Conservation (phyloP, 2,329 filamentous ascomycete species). For the Ploettnerulaceae sp. region DNA sequence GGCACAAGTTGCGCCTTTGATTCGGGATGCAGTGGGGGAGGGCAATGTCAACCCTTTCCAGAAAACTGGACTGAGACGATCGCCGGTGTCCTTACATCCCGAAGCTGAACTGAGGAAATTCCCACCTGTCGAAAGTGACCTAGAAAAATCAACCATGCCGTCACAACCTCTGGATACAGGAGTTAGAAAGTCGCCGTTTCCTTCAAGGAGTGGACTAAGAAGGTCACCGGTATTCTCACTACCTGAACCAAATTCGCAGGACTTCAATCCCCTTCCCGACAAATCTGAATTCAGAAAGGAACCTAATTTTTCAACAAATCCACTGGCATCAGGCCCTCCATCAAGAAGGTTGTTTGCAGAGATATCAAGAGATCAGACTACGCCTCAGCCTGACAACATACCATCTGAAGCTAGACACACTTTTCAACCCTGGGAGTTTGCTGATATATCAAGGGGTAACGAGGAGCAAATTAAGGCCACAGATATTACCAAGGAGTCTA, state of each 20-base stretch:
- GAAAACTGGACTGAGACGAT: conserved; percentile 20
- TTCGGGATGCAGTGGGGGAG: neutral
- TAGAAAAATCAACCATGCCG: conserved; percentile 5
- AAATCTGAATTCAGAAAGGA: too few relatives aligned
- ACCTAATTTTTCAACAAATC: too few relatives aligned
- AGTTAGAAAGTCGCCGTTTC: neutral
- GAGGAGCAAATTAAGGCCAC: neutral
- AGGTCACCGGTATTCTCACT: conserved; percentile 6
- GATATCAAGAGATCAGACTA: neutral
- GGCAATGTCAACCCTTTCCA: conserved; percentile 18
- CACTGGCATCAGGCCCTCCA: neutral
- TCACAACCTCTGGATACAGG: neutral
- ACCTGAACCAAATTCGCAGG: neutral
- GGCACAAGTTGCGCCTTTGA: neutral
- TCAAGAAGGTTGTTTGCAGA: neutral
- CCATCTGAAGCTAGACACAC: conserved; percentile 4
- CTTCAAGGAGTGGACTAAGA: neutral
- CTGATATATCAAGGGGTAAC: neutral
- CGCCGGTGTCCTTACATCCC: conserved; percentile 8
- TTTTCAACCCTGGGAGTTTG: neutral
- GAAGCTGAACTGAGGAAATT: neutral
- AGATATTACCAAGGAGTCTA: neutral
- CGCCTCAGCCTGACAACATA: neutral
- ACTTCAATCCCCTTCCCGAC: neutral
- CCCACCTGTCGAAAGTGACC: neutral